Base-by-base conservation (phyloP, 208 protist species). In the Trypanosoma lewisi region DNA sequence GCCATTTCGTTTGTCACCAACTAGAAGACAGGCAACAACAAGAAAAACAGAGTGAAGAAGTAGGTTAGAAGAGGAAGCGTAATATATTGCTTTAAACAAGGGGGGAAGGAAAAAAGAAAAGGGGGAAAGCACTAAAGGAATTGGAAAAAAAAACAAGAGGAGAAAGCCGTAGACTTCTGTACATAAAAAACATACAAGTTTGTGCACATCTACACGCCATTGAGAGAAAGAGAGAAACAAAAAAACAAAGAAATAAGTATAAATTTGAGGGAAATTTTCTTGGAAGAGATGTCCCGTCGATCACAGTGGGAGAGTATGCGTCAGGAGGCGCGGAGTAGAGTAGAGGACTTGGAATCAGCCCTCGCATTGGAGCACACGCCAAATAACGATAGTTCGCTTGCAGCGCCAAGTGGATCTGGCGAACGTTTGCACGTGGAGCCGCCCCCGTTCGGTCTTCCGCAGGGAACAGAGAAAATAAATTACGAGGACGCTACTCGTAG, bases 221-320 rank as follows among this genome's bases (percentile, higher is more conserved):
- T 44, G 39, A 9, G 19, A 3, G 19, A 23, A 12, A 34, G n/a
- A n/a, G n/a, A n/a, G n/a, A n/a, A n/a, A n/a, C n/a, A n/a, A n/a
- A n/a, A n/a, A n/a, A n/a, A n/a, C n/a, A n/a, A n/a, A n/a, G n/a
- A n/a, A n/a, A n/a, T n/a, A n/a, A n/a, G n/a, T n/a, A n/a, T n/a
- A n/a, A n/a, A n/a, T n/a, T n/a, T n/a, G n/a, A 36, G 27, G 34
- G 1, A 54, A 34, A 36, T 16, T 54, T 25, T 25, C 21, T 50
- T n/a, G 34, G 8, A n/a, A n/a, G n/a, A n/a, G 19, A 68, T 65
- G 55, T 72, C 66, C 19, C 55, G 66, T 34, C 66, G 66, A 41
- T 28, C 28, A 31, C 33, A 42, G 37, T 72, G 66, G 66, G 49
- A 63, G 36, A 48, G 16, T 11, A 54, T 72, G 39, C 66, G 66